These are phyloP conservation scores for Penicillium expansum DNA, from an alignment of 2,329 filamentous ascomycete genomes.

Conservation along the genomic window DNA sequence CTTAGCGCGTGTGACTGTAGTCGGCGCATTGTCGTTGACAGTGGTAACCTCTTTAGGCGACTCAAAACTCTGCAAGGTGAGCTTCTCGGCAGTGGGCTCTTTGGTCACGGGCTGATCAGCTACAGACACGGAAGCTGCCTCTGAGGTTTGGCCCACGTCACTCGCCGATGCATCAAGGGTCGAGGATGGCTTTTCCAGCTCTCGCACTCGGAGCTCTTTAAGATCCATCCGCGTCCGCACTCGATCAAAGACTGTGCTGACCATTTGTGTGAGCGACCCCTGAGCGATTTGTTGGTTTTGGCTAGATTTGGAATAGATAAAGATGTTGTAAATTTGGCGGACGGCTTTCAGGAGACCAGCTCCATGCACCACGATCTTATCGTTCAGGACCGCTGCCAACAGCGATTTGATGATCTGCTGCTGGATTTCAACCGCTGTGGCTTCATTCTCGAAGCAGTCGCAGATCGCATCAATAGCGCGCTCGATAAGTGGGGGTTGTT, in stretches of 20 bases:
- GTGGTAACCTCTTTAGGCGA: constrained; percentile 65
- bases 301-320: constrained; percentile 88
- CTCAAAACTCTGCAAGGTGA: constrained; percentile 68
- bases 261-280: constrained; percentile 96
- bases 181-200: constrained; percentile 36
- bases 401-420: constrained; percentile 98
- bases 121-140: constrained; percentile 35
- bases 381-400: constrained; percentile 90
- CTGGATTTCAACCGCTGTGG: constrained; percentile 86
- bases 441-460: constrained; percentile 97
- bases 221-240: constrained; percentile 82
- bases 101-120: constrained; percentile 52
- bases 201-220: constrained; percentile 71
- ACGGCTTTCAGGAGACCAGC: constrained; percentile 94
- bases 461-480: constrained; percentile 98
- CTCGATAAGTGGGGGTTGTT: constrained; percentile 78
- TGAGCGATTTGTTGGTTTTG: constrained; percentile 97
- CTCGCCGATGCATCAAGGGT: constrained; percentile 41
- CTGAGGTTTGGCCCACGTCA: constrained; percentile 48
- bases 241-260: constrained; percentile 94
- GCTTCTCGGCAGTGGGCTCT: constrained; percentile 52
- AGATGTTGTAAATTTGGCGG: constrained; percentile 98
- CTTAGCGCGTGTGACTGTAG: constrained; percentile 62
- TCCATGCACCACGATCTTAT: constrained; percentile 98
- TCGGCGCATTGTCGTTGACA: constrained; percentile 66